Evolutionary conservation across 2,329 filamentous ascomycete genomes (phyloP), one percentile per base, ranked within the genome.

Genomic region (Pyrenophora teres): DNA sequence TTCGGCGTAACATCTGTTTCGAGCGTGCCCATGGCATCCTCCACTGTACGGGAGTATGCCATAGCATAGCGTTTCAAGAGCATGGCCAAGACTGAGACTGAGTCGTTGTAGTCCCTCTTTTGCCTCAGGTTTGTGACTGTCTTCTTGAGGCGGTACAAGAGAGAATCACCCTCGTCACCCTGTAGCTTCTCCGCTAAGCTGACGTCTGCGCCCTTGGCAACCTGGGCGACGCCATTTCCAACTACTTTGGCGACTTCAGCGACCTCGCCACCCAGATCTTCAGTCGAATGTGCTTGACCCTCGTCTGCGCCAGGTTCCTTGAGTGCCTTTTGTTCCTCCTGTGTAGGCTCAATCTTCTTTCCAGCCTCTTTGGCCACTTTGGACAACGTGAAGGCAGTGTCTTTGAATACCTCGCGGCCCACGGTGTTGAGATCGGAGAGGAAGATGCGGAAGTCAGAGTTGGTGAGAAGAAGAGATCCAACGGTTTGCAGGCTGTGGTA

Each of bases 361-460:
- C 86, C 91, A 0, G 87, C 87, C 56, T 90, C 79, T 58, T 88
- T 83, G 0, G 92, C 91, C 1, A 87, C 88, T 13, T 86, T 81
- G 0, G 92, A 90, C 5, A 96, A 71, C 0, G 89, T 87, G 55
- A 90, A 87, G 0, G 92, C 90, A 2, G 92, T 92, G 64, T 97
- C 92, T 44, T 86, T 86, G 69, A 97, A 92, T 0, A 97, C 87
- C 68, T 96, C 88, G 36, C 89, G 86, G 10, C 87, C 89, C 40
- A 97, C 83, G 0, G 87, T 86, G 39, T 86, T 86, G 35, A 96
- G 75, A 65, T 97, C 93, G 9, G 87, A 84, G 38, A 97, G 78
- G 64, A 97, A 92, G 6, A 92, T 80, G 33, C 92, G 87, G 71
- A 97, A 97, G 65, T 97, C 92, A 0, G 88, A 86, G 69, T 97